Conservation (phyloP, 192 early-diverging fungal genomes). For the Coemansia sp. region DNA sequence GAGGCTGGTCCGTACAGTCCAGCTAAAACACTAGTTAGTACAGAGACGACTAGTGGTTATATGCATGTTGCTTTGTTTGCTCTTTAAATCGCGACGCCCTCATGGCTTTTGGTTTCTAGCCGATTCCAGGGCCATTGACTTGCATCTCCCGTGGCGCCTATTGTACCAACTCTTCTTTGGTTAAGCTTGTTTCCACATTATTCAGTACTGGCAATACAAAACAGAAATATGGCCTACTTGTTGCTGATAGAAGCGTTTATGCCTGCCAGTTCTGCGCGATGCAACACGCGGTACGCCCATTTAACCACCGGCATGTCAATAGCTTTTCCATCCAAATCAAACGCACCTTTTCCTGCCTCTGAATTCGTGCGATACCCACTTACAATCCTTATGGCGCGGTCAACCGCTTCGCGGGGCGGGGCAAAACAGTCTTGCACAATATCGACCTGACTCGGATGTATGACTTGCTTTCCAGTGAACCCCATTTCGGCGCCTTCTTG, state of each 20-base stretch:
- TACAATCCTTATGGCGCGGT: conserved; percentile 69
- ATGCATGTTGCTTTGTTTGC: no score
- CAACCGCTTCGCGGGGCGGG: conserved; percentile 67
- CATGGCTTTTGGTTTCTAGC: background rate
- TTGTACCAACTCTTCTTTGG: background rate
- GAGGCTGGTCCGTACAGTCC: no score
- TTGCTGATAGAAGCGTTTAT: background rate
- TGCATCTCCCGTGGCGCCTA: background rate
- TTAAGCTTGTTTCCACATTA: background rate
- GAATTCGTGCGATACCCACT: conserved; percentile 66
- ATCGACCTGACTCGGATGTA: conserved; percentile 88
- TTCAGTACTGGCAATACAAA: background rate
- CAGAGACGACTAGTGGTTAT: no score
- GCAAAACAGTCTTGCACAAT: conserved; percentile 76
- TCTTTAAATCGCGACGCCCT: no score
- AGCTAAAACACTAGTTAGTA: no score
- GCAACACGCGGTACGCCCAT: conserved; percentile 79
- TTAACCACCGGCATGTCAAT: conserved; percentile 90
- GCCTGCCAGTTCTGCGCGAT: conserved; percentile 62
- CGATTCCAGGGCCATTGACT: background rate
- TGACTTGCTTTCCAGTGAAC: conserved; percentile 94
- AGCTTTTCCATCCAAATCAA: conserved; percentile 89
- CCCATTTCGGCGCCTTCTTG: conserved; percentile 86
- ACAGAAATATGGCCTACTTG: background rate
- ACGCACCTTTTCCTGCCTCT: conserved; percentile 81